Evolutionary conservation across 495 filamentous ascomycete genomes (phyloP).

Genomic region (Penicillium taxi): DNA sequence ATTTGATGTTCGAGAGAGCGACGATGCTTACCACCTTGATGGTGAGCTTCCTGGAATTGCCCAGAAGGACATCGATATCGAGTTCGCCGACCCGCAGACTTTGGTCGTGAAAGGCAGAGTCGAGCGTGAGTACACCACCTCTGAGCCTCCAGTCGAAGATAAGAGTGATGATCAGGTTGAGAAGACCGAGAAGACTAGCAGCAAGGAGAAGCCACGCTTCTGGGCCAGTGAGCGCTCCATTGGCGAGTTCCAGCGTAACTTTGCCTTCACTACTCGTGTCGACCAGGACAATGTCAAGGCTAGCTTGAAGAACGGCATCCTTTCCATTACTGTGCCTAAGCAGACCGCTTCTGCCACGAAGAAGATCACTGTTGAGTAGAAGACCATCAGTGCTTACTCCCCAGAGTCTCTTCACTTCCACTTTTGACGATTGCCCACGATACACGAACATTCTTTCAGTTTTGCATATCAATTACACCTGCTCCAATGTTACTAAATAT

Average conservation of each 20-base stretch:
- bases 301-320: slow-evolving; percentile 67
- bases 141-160: slow-evolving; percentile 38
- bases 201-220: slow-evolving; percentile 46
- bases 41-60: slow-evolving; percentile 83
- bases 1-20: slow-evolving; percentile 75
- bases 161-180: slow-evolving; percentile 18
- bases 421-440: too few species aligned
- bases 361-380: slow-evolving; percentile 59
- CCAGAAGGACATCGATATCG: slow-evolving; percentile 71
- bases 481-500: too few species aligned
- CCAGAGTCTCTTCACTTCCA: too few species aligned
- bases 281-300: slow-evolving; percentile 76
- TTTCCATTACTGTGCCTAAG: slow-evolving; percentile 78
- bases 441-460: too few species aligned
- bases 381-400: too few species aligned
- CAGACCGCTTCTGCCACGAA: slow-evolving; percentile 41
- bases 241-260: slow-evolving; percentile 75
- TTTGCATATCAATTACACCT: too few species aligned
- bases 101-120: slow-evolving; percentile 65
- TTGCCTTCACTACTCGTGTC: slow-evolving; percentile 69
- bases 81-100: slow-evolving; percentile 77
- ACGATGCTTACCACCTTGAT: slow-evolving; percentile 69
- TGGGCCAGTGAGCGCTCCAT: slow-evolving; percentile 79
- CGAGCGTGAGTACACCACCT: slow-evolving; percentile 35
- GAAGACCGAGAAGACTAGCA: background rate